Percentiles rank a stretch among this genome's conserved stretches.
These are phyloP conservation scores for Pelargonium fulgidum DNA, from an alignment of 441 rosid genomes.

Conservation along the genomic window DNA sequence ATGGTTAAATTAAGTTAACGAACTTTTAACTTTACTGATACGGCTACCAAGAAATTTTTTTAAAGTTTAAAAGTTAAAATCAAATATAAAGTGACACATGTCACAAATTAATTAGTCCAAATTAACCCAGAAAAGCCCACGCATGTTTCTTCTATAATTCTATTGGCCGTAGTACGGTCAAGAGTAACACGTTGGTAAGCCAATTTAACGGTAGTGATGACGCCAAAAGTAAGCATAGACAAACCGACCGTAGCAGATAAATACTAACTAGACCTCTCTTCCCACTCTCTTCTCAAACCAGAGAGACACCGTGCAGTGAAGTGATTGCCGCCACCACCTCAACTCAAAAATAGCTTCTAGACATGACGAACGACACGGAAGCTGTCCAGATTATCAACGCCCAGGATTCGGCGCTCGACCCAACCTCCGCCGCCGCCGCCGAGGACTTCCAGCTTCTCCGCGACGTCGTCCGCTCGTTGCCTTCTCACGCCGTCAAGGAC, in stretches of 20 bases:
- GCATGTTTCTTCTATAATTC: too few relatives aligned
- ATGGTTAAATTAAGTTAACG: too few relatives aligned
- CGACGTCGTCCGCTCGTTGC: constrained; percentile 48
- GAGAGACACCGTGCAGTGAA: neutral
- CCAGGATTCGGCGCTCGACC: constrained; percentile 10
- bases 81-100: too few relatives aligned
- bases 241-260: neutral
- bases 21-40: too few relatives aligned
- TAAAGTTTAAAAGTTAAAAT: too few relatives aligned
- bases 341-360: constrained; percentile 13
- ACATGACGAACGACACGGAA: constrained; percentile 34
- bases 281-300: neutral
- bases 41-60: too few relatives aligned
- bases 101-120: too few relatives aligned
- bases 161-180: too few relatives aligned
- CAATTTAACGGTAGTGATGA: neutral
- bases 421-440: constrained; percentile 10
- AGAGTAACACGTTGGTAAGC: neutral
- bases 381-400: constrained; percentile 1
- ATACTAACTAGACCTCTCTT: neutral
- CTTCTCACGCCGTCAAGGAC: constrained; percentile 51
- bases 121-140: too few relatives aligned
- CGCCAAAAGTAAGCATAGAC: neutral
- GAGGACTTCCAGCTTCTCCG: constrained; percentile 26
- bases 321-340: constrained; percentile 12